Evolutionary conservation across 1,284 basidiomycete genomes (phyloP), one percentile per base, ranked within the genome.

Genomic region (Sanghuangporus weigelae): DNA sequence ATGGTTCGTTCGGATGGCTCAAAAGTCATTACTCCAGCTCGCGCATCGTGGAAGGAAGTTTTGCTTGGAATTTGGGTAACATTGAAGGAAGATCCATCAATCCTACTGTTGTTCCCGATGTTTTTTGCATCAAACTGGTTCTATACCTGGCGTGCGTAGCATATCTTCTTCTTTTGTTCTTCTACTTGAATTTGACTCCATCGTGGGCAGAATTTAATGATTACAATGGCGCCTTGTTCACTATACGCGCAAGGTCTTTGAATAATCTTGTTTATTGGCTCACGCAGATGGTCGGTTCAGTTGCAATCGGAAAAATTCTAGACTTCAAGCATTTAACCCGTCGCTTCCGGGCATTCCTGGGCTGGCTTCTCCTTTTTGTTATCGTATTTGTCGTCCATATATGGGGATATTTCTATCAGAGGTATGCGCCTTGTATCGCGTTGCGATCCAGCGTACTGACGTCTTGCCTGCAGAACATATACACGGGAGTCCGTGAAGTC

Each of bases 391-490:
- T 82, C 51, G 81, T 86, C 7, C 87, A 90, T 70, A 83, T 79
- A 23, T 89, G 87, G 85, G 83, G 78, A 0, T 90, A 83, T 71
- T 82, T 85, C 71, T 90, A 89, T 69, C 88, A 90, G 70, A 84
- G 74, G 87, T 87, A 60, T 60, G 75, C 73, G 49, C 14, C 58
- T 63, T 49, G 4, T n/a, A 35, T 36, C 46, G 7, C 11, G 26
- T 21, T 16, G 7, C 35, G 21, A 11, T 26, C n/a, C 31, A 40
- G 23, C n/a, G 19, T 31, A 40, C 16, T 21, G 26, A 19, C 42
- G 48, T 19, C 49, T 21, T 50, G 65, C 36, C 11, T 35, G 4
- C 44, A 87, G 87, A 71, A 67, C 80, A 40, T 90, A 89, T 72
- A 85, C 85, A 16, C 83, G 89, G 23, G 79, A 73, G 58, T 79